Percentiles rank a stretch among this genome's conserved stretches.
Evolutionary conservation across 140 eudicot genomes (phyloP).

Genomic region (Oenanthe javanica): DNA sequence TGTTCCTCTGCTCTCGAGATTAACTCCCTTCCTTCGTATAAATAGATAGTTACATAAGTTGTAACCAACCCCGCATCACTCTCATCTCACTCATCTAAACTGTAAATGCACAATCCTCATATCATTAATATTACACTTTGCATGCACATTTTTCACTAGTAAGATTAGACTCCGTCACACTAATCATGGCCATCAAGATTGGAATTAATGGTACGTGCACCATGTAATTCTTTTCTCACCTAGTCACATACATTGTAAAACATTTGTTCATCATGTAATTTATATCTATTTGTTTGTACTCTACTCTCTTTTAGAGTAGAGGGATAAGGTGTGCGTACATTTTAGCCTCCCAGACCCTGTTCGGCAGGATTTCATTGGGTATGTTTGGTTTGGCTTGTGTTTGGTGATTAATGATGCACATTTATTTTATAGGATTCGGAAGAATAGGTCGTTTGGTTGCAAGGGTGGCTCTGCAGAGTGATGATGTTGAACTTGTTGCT

Average conservation of each 20-base stretch:
- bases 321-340: too few relatives aligned
- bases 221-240: not conserved
- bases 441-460: slow-evolving; percentile 78
- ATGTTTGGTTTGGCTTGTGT: not conserved
- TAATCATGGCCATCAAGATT: slow-evolving; percentile 45
- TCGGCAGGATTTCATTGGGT: too few relatives aligned
- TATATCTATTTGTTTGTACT: too few relatives aligned
- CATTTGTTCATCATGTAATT: not conserved
- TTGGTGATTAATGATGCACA: not conserved
- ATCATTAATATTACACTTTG: not conserved
- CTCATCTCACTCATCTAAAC: not conserved
- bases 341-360: too few relatives aligned
- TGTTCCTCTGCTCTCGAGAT: not conserved
- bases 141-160: not conserved
- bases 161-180: not conserved
- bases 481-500: slow-evolving; percentile 79
- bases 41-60: not conserved
- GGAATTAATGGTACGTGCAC: slow-evolving; percentile 45
- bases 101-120: too few relatives aligned
- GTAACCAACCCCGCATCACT: slow-evolving; percentile 11
- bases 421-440: slow-evolving; percentile 46
- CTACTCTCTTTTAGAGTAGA: too few relatives aligned
- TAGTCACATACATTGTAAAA: too few relatives aligned
- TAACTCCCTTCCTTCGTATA: not conserved
- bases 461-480: slow-evolving; percentile 63